phyloP scores from a whole-genome alignment of 331 rosid species.

The Malus hybrid region DNA sequence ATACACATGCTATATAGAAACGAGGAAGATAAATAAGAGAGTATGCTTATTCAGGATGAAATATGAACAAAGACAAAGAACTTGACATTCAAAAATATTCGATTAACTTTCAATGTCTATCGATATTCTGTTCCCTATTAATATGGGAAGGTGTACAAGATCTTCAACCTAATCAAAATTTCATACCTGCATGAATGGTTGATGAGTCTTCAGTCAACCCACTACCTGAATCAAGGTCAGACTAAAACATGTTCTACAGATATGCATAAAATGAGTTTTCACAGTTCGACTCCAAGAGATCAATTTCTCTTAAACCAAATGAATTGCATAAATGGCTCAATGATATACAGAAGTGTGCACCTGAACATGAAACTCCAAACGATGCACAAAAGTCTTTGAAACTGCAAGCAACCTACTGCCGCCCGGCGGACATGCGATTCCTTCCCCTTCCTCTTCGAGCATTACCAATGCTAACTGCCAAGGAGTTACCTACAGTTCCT shows the following conservation, averaged over 20 bases:
- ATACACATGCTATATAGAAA: neutral
- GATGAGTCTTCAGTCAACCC: constrained; percentile 12
- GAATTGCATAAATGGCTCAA: constrained; percentile 14
- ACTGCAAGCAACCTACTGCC: constrained; percentile 5
- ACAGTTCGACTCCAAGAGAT: constrained; percentile 2
- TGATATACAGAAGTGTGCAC: constrained; percentile 16
- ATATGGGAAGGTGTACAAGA: constrained; percentile 7
- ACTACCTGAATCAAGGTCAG: constrained; percentile 9
- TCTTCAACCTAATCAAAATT: constrained; percentile 18
- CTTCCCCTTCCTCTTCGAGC: constrained; percentile 61
- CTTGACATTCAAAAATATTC: constrained; percentile 6
- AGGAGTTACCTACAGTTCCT: constrained; percentile 23
- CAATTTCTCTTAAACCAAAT: constrained; percentile 5
- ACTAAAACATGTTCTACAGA: constrained; percentile 6
- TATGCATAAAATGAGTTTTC: constrained; percentile 4
- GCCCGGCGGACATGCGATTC: constrained; percentile 30
- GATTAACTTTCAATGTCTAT: constrained; percentile 2
- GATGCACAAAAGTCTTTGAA: neutral
- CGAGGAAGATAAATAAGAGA: too few relatives aligned
- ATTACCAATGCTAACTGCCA: constrained; percentile 40
- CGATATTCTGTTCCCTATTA: constrained; percentile 2
- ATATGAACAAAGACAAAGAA: neutral
- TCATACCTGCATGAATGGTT: constrained; percentile 13
- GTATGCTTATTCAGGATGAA: neutral
- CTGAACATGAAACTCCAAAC: neutral